Base-by-base conservation (phyloP, 2,329 filamentous ascomycete species). In the Penicillium expansum region DNA sequence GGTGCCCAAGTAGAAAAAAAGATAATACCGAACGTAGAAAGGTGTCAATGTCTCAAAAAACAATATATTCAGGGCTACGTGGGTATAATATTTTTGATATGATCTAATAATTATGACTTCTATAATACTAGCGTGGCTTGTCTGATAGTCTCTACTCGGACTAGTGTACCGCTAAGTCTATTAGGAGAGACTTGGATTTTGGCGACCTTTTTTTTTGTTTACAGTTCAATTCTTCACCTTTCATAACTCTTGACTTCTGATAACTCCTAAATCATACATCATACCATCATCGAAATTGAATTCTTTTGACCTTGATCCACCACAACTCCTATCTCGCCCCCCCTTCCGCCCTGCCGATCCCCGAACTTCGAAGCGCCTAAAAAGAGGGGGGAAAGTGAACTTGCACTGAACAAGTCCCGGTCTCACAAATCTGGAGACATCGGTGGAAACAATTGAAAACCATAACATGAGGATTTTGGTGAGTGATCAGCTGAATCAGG, bases 391-490 rank as follows among this genome's bases (percentile, higher is more conserved):
- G 16, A 43, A 45, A 11, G 37, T 29, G 32, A 35, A 55, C 38
- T 44, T 29, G 48, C 37, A 42, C 48, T 42, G 48, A 57, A 52
- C 49, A 51, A 60, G 47, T 39, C n/a, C 3, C 37, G 32, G 14
- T 48, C 42, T 49, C 43, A 51, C 42, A 48, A 56, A 39, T 48
- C 22, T 37, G 38, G 38, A 50, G 48, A 33, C 20, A 35, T 45
- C 38, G 22, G 52, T 18, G 22, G 16, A 24, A 49, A 43, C 38
- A 30, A 50, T 37, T 24, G 39, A 48, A 52, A 35, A 3, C 20
- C 55, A 58, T 59, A 65, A 52, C 48, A 62, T 63, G 62, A 63
- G 58, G 62, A 30, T 30, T 48, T 52, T 51, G 57, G 62, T 66
- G 52, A 65, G 63, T 64, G 29, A 38, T 41, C 27, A 10, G 37